A percentile compares a stretch with the other conserved stretches of the same genome.
Evolutionary conservation across 176 grass and related monocot genomes (phyloP).

Genomic region (Elaeis guineensis): DNA sequence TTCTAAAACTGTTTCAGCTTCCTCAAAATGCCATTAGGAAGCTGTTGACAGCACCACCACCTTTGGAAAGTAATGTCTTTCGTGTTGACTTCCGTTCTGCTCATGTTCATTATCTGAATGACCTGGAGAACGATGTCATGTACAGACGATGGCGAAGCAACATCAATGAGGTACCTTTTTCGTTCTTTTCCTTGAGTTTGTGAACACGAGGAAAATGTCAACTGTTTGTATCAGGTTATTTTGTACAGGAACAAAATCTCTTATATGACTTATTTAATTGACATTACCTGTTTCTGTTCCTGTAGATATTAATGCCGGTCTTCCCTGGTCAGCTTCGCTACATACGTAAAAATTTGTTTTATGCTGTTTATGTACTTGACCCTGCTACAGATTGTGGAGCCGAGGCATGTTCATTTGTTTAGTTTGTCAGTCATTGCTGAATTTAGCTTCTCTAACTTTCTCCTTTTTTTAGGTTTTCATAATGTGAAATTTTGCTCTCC

Average conservation of each 20-base stretch:
- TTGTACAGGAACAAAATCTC: no score
- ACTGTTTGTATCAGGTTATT: no score
- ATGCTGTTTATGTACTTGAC: conserved; percentile 92
- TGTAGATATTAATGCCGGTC: conserved; percentile 96
- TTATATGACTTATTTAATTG: no score
- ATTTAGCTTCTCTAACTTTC: neutral
- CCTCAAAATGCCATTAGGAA: conserved; percentile 63
- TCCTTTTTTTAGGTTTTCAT: conserved; percentile 14
- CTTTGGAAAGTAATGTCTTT: conserved; percentile 71
- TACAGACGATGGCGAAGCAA: conserved; percentile 92
- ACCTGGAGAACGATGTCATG: conserved; percentile 90
- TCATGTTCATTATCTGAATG: conserved; percentile 94
- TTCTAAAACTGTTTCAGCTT: conserved; percentile 36
- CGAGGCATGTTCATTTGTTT: conserved; percentile 47
- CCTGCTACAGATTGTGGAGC: conserved; percentile 69
- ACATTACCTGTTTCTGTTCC: conserved; percentile 7
- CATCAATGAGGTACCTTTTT: conserved; percentile 68
- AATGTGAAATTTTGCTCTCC: conserved; percentile 24
- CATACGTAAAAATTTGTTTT: conserved; percentile 96
- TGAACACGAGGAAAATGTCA: no score
- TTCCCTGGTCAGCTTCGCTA: conserved; percentile 93
- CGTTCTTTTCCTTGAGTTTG: conserved; percentile 18
- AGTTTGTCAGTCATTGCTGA: conserved; percentile 11
- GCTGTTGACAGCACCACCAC: conserved; percentile 70
- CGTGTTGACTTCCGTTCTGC: conserved; percentile 86